phyloP scores from a whole-genome alignment of 345 rosid genomes.

The Ceriops zippeliana region DNA sequence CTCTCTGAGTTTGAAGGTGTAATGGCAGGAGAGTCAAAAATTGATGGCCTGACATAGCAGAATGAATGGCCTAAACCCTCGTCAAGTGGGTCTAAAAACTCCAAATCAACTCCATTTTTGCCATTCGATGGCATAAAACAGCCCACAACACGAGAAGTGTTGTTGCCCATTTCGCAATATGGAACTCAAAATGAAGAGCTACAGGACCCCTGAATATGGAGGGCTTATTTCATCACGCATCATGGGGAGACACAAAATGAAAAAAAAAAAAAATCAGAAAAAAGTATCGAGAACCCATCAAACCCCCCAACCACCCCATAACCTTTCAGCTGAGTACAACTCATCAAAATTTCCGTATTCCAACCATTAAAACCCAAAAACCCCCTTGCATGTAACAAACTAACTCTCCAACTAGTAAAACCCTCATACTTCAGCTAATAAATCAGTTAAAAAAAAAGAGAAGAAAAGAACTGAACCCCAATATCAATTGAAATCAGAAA shows the following conservation, averaged over 20 bases:
- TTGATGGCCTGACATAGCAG: constrained; percentile 80
- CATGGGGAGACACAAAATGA: constrained; percentile 49
- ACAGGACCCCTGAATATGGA: constrained; percentile 39
- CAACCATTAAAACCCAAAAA: constrained; percentile 15
- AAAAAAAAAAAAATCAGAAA: constrained; percentile 33
- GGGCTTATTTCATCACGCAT: constrained; percentile 46
- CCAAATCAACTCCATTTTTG: constrained; percentile 76
- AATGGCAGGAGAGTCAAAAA: constrained; percentile 84
- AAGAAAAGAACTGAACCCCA: constrained; percentile 19
- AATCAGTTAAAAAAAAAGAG: background rate
- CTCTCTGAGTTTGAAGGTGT: constrained; percentile 94
- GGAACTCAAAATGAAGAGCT: constrained; percentile 29
- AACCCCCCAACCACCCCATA: constrained; percentile 57
- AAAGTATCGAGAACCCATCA: constrained; percentile 43
- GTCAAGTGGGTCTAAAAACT: constrained; percentile 75
- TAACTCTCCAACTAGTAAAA: constrained; percentile 8
- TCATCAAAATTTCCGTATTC: constrained; percentile 54
- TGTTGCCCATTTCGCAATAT: constrained; percentile 67
- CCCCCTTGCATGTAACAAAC: background rate
- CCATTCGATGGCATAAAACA: constrained; percentile 81
- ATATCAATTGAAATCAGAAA: constrained; percentile 13
- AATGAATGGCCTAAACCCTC: constrained; percentile 99
- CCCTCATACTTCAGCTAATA: constrained; percentile 15
- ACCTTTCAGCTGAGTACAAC: constrained; percentile 40
- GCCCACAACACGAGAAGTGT: constrained; percentile 93